Evolutionary conservation across 768 basidiomycete species (phyloP), one percentile per base, ranked within the genome.

Genomic region (Leucosporidium scottii): DNA sequence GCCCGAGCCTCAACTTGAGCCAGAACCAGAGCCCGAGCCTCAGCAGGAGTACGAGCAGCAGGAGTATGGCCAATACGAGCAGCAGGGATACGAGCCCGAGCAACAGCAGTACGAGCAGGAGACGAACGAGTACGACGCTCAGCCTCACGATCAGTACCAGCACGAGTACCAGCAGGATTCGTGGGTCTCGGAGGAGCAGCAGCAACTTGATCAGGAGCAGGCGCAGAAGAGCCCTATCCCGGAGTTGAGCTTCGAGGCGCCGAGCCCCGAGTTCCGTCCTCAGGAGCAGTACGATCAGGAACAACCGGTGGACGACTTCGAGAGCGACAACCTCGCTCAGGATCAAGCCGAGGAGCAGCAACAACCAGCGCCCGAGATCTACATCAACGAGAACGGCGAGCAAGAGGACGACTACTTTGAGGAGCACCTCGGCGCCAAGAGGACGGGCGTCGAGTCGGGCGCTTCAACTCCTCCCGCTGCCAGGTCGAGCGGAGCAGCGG

Each of bases 321-420:
- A 50, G 55, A 23, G 65, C 69, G n/a, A 70, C 39, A 44, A 44
- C 39, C 8, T 44, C 39, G 39, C 6, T 44, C 39, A 44, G 3
- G 39, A 8, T 3, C 8, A 44, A 44, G 39, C 2, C 8, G 8
- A 44, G 39, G 39, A 44, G 39, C 39, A 44, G 39, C 39, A 36
- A 5, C 34, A 36, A 5, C 34, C 5, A 12, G 34, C 39, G 8
- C 39, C 6, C 8, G 39, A 66, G 69, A 63, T 62, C 51, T 65
- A 62, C 3, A 65, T 70, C 54, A 65, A 70, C 25, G 69, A 70
- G 54, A 70, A 64, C 31, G 61, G 61, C 18, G 69, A 70, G 51
- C 58, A 66, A 36, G 51, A 58, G n/a, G 59, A 69, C 27, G 30
- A 62, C 55, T 25, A 67, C 39, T 55, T 31, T 3, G 57, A 62